These are phyloP conservation scores for Capronia americana DNA, from an alignment of 2,329 filamentous ascomycete species.

Conservation along the genomic window DNA sequence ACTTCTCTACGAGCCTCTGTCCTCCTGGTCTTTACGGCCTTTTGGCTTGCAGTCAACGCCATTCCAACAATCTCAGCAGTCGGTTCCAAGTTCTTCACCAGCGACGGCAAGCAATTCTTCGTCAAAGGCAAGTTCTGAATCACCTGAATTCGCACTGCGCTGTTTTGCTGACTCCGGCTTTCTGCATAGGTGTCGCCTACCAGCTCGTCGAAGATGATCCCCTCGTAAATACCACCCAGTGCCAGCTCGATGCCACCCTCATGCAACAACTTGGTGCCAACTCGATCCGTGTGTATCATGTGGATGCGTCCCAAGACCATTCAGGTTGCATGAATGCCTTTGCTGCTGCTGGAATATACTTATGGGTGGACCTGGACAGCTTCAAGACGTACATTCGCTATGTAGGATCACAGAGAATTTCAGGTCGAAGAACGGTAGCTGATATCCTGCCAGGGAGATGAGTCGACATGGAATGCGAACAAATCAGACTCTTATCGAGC, in stretches of 20 bases:
- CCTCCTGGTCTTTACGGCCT: conserved; percentile 27
- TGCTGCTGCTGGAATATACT: conserved; percentile 79
- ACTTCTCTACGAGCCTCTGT: conserved; percentile 14
- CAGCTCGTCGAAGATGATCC: conserved; percentile 73
- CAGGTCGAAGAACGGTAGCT: conserved; percentile 15
- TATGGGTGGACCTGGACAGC: conserved; percentile 77
- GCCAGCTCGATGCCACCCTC: conserved; percentile 72
- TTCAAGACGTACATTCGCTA: conserved; percentile 54
- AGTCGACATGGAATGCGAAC: conserved; percentile 73
- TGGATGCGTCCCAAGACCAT: conserved; percentile 74
- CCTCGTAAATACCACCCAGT: conserved; percentile 76
- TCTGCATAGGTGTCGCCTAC: conserved; percentile 72
- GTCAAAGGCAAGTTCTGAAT: conserved; percentile 69
- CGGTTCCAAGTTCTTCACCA: conserved; percentile 85
- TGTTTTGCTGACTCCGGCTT: conserved; percentile 4
- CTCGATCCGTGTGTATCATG: conserved; percentile 86
- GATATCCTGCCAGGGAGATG: conserved; percentile 50
- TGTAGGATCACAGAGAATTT: conserved; percentile 41
- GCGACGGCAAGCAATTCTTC: conserved; percentile 80
- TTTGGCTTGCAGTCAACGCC: conserved; percentile 48
- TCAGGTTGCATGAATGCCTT: conserved; percentile 81
- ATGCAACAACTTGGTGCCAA: conserved; percentile 85
- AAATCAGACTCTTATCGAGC: conserved; percentile 72
- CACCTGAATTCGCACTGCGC: neutral
- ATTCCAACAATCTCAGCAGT: conserved; percentile 65